Evolutionary conservation across 2,329 filamentous ascomycete species (phyloP).

Genomic region (Epichloe sp.): DNA sequence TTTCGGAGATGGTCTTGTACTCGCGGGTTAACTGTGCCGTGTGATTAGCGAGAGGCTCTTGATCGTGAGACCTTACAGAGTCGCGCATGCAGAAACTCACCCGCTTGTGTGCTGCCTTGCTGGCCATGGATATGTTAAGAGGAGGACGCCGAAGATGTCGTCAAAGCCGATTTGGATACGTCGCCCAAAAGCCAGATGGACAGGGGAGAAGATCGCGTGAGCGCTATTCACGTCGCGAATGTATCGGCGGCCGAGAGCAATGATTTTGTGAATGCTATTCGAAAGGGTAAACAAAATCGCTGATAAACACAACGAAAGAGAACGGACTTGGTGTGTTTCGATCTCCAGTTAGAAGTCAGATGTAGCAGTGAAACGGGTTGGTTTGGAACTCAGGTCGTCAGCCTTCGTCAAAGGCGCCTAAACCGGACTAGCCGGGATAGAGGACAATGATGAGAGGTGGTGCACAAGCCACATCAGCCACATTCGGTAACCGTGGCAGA

Average conservation of each 20-base stretch:
- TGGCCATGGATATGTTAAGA: constrained; percentile 43
- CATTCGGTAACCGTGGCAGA: too few species aligned
- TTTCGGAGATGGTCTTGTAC: constrained; percentile 50
- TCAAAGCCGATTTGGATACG: constrained; percentile 3
- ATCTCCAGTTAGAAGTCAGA: background rate
- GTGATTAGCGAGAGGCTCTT: constrained; percentile 10
- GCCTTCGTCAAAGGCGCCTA: background rate
- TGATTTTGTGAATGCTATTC: background rate
- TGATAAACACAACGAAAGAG: background rate
- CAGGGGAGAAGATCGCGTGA: background rate
- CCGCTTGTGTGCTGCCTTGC: constrained; percentile 59
- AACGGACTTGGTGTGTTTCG: background rate
- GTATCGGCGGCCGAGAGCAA: background rate
- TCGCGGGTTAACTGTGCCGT: constrained; percentile 42
- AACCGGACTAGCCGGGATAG: background rate
- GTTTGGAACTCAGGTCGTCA: background rate
- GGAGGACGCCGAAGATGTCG: background rate
- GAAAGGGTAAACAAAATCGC: background rate
- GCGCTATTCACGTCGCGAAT: background rate
- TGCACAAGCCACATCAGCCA: constrained; percentile 1
- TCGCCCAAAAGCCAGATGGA: constrained; percentile 12
- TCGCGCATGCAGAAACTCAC: constrained; percentile 28
- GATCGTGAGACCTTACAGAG: background rate
- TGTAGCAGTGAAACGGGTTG: background rate
- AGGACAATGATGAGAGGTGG: background rate